Evolutionary conservation across 306 rosid genomes (phyloP).

Genomic region (Hippophae tibetana): DNA sequence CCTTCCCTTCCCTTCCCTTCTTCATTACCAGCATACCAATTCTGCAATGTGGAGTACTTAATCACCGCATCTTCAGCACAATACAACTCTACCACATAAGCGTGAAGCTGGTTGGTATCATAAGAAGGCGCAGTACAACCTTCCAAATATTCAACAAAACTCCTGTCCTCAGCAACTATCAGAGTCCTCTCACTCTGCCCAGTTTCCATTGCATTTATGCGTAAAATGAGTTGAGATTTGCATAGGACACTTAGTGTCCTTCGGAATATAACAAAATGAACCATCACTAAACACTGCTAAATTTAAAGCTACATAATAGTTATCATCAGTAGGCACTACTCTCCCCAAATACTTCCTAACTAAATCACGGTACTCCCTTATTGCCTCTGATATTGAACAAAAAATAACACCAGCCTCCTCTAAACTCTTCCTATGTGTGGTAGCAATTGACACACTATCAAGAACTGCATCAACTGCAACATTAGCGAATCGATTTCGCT

Average conservation of each 20-base stretch:
- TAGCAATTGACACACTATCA: conserved; percentile 83
- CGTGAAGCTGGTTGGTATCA: conserved; percentile 85
- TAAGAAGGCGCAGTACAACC: conserved; percentile 94
- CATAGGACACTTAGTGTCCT: conserved; percentile 79
- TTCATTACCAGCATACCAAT: conserved; percentile 92
- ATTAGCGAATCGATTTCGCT: conserved; percentile 70
- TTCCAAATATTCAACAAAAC: conserved; percentile 85
- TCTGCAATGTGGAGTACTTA: conserved; percentile 92
- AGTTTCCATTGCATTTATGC: conserved; percentile 76
- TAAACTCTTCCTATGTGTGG: conserved; percentile 70
- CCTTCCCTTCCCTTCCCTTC: conserved; percentile 73
- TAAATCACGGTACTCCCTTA: conserved; percentile 68
- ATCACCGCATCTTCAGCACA: conserved; percentile 72
- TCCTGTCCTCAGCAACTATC: conserved; percentile 80
- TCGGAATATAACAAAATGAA: conserved; percentile 73
- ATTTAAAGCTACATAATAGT: conserved; percentile 71
- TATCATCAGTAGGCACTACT: conserved; percentile 76
- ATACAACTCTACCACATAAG: conserved; percentile 81
- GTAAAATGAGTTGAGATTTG: conserved; percentile 74
- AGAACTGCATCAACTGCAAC: conserved; percentile 84
- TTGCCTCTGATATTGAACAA: conserved; percentile 84
- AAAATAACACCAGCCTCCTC: conserved; percentile 77
- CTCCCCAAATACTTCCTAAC: conserved; percentile 58
- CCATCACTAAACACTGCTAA: conserved; percentile 89
- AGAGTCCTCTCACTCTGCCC: conserved; percentile 94